Evolutionary conservation across 2,329 filamentous ascomycete species (phyloP).

Genomic region (Xylogone sp.): DNA sequence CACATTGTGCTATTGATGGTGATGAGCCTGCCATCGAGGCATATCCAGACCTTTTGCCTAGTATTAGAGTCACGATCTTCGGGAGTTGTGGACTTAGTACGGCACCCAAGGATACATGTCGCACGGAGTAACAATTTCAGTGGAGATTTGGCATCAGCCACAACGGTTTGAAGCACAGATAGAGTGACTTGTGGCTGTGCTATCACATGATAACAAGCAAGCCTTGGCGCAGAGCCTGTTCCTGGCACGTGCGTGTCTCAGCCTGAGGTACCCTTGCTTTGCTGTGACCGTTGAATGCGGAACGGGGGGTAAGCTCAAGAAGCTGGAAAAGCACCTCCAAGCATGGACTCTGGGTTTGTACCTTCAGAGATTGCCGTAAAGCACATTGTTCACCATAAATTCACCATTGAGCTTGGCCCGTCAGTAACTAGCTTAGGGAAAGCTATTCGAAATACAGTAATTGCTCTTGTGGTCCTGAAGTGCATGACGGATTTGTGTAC

Average conservation of each 20-base stretch:
- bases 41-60: constrained; percentile 12
- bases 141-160: no score
- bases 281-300: not conserved
- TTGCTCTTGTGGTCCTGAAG: constrained; percentile 41
- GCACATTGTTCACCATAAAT: constrained; percentile 44
- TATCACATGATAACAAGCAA: no score
- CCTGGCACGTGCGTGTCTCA: not conserved
- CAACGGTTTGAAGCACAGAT: not conserved
- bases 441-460: constrained; percentile 46
- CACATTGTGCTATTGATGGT: constrained; percentile 86
- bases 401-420: constrained; percentile 47
- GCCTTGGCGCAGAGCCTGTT: not conserved
- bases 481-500: constrained; percentile 34
- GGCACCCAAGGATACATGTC: not conserved
- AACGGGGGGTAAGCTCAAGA: not conserved
- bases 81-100: not conserved
- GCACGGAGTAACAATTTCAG: no score
- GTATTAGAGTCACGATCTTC: not conserved
- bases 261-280: not conserved
- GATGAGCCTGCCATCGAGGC: constrained; percentile 71
- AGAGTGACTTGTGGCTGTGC: no score
- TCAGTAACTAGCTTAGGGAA: constrained; percentile 43
- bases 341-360: constrained; percentile 33
- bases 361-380: constrained; percentile 38
- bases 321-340: not conserved